Evolutionary conservation across 2,329 filamentous ascomycete genomes (phyloP), one percentile per base, ranked within the genome.

Genomic region (Sarocladium brachiariae): DNA sequence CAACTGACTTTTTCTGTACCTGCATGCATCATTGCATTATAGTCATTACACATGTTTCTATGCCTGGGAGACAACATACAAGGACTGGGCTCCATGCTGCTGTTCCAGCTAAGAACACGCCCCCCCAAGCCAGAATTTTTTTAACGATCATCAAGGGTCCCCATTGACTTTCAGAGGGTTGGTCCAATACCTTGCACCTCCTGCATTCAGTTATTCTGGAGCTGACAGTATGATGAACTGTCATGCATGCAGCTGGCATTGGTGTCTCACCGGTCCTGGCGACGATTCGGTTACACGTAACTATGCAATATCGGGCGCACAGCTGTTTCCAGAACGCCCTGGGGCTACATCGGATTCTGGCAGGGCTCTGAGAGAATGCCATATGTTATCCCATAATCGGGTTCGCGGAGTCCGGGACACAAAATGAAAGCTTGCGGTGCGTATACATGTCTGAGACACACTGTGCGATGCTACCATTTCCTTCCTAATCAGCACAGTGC

Each of bases 361-460:
- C 37, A 23, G 37, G 16, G 6, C 37, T 39, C 33, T 35, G 5
- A 10, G 10, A 14, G 16, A 35, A 16, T 11, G 33, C 33, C 9
- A 35, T 31, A 8, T 31, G 13, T 35, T 35, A 35, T 35, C n/a
- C 33, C 33, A 31, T 8, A 7, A 13, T 31, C 27, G 13, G 7
- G 27, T 31, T 31, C 13, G 27, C 7, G 27, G 13, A 31, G 27
- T 8, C 27, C 14, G 18, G 33, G 33, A n/a, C 14, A 10, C 6
- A 7, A 7, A 6, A 8, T 21, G 37, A 39, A 19, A n/a, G n/a
- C n/a, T n/a, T n/a, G n/a, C n/a, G n/a, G 4, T 31, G 33, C 43
- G 21, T 19, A 13, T 47, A 5, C 24, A 13, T 47, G 43, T 33
- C 43, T 47, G 25, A 47, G 43, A 47, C 43, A 47, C 43, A 47